Evolutionary conservation across 768 basidiomycete species (phyloP), one percentile per base, ranked within the genome.

Genomic region (Hemileccinum rubropunctum): DNA sequence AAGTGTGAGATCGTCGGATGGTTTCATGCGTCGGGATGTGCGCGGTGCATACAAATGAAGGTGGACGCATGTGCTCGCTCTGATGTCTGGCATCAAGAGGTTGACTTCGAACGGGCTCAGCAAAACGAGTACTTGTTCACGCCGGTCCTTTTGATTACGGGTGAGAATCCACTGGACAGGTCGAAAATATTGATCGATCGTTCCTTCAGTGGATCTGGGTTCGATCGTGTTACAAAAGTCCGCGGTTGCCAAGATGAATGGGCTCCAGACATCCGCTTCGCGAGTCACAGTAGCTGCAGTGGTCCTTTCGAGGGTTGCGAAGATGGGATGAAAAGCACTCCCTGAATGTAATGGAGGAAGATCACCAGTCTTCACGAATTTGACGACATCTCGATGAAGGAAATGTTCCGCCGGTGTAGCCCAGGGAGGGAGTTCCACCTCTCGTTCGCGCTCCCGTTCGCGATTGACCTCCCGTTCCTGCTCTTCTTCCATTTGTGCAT

Each of bases 21-120:
- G 51, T 26, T 58, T 58, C 67, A 71, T 72, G 2, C 57, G 57
- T n/a, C 58, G 43, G 2, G 62, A 66, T 37, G 70, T 69, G 3
- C 71, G 60, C 2, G 76, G 73, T 2, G 71, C 55, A 44, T 77
- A 78, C 1, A 70, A 21, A 54, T 76, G 75, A 10, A 78, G 64
- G 45, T 68, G 60, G 6, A 73, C 70, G 6, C 46, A 9, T 8
- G 61, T 54, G 53, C 66, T 67, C 10, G 26, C 20, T 14, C 66
- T 69, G 47, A 78, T 73, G 0, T 35, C 34, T 62, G 73, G 62
- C 13, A 76, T 60, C 17, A 76, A 62, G 7, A 6, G 13, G 17
- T 44, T 20, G 28, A 21, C 42, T 27, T 50, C 48, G 12, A 44
- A 50, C 4, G 49, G 49, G 21, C 49, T 50, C n/a, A 50, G 32